Percentiles rank a stretch among this genome's conserved stretches.
Evolutionary conservation across 73 alveolate genomes (phyloP).

Genomic region (Paraurostyla sp.): DNA sequence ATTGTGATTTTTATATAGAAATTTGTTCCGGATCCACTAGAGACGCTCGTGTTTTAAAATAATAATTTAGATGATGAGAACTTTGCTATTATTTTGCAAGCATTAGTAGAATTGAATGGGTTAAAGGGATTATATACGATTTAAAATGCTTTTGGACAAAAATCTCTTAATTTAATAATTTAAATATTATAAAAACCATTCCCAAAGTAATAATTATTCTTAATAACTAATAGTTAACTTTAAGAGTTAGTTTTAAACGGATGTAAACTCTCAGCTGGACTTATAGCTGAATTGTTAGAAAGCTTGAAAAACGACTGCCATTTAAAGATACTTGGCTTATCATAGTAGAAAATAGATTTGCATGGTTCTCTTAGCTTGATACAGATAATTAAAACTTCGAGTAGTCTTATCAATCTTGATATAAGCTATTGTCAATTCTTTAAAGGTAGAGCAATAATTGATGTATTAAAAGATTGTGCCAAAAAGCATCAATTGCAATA

Average conservation of each 20-base stretch:
- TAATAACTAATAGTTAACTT: background rate
- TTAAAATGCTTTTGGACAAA: constrained; percentile 2
- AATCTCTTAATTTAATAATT: background rate
- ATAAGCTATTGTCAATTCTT: constrained; percentile 13
- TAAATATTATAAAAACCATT: background rate
- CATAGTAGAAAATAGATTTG: background rate
- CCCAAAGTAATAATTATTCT: constrained; percentile 3
- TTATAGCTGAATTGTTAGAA: background rate
- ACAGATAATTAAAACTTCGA: background rate
- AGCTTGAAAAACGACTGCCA: background rate
- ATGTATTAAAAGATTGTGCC: constrained; percentile 1
- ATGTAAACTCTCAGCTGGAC: background rate
- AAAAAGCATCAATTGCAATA: background rate
- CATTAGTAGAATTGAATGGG: background rate
- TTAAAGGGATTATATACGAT: constrained; percentile 6
- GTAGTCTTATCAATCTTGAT: background rate
- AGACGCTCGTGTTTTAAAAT: background rate
- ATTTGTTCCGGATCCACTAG: background rate
- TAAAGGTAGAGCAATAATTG: constrained; percentile 23
- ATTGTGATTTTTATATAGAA: background rate
- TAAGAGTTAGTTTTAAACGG: constrained; percentile 3
- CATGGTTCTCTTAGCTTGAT: background rate
- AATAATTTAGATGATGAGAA: constrained; percentile 23
- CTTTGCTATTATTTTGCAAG: constrained; percentile 5
- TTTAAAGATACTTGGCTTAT: background rate